Conservation (phyloP, 1,284 basidiomycete species). For the Cryptococcus floricola region DNA sequence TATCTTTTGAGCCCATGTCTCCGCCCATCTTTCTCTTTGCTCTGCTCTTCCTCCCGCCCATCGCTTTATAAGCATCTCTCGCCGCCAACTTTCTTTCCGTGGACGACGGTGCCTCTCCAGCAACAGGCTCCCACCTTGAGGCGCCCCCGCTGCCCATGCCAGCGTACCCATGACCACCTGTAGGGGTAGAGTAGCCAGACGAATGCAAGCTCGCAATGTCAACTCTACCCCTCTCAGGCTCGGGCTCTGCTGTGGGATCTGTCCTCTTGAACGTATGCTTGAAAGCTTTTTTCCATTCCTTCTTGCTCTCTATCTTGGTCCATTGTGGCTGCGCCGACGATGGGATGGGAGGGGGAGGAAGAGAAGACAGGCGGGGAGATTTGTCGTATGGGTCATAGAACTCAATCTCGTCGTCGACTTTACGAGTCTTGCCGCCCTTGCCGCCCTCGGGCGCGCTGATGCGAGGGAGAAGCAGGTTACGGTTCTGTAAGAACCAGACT, state of each 20-base stretch:
- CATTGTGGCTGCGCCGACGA: constrained; percentile 39
- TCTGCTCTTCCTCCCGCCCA: constrained; percentile 72
- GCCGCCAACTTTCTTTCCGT: constrained; percentile 65
- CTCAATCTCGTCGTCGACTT: constrained; percentile 39
- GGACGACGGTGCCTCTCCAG: constrained; percentile 1
- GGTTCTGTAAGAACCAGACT: constrained; percentile 83
- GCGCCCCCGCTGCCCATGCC: constrained; percentile 39
- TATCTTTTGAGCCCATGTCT: constrained; percentile 37
- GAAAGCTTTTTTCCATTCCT: constrained; percentile 41
- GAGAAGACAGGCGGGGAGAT: constrained; percentile 49
- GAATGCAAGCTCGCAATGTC: constrained; percentile 43
- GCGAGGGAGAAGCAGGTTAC: constrained; percentile 50
- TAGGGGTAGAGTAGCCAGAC: constrained; percentile 71
- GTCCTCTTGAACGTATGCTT: constrained; percentile 36
- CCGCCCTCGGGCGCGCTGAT: constrained; percentile 25
- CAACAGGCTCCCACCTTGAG: constrained; percentile 29
- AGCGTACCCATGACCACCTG: constrained; percentile 43
- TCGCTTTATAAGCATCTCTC: constrained; percentile 81
- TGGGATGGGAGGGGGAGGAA: constrained; percentile 55
- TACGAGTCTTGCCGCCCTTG: constrained; percentile 48
- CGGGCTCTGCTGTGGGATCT: constrained; percentile 32
- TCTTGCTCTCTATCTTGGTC: constrained; percentile 50
- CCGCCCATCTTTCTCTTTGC: constrained; percentile 56
- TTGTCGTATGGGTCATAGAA: constrained; percentile 51
- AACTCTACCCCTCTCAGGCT: constrained; percentile 40